These are phyloP conservation scores for Aspergillus sp. DNA, from an alignment of 2,329 filamentous ascomycete species.

Conservation along the genomic window DNA sequence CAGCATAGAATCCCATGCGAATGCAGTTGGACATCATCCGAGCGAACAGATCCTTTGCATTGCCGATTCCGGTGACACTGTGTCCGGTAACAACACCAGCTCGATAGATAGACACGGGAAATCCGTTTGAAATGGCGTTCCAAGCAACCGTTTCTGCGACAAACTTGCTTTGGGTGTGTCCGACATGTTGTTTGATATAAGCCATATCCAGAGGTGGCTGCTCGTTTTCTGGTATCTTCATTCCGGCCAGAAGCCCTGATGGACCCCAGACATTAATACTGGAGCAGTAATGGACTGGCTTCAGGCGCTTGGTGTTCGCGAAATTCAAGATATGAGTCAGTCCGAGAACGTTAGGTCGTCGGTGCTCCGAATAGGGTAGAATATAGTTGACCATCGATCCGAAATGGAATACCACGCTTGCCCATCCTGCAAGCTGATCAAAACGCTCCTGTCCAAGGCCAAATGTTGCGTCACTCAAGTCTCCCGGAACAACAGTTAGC, in stretches of 20 bases:
- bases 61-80: slow-evolving; percentile 10
- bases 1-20: slow-evolving; percentile 9
- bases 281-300: background rate
- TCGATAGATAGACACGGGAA: slow-evolving; percentile 14
- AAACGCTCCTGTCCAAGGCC: slow-evolving; percentile 2
- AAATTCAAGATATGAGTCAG: slow-evolving; percentile 2
- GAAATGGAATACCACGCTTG: slow-evolving; percentile 9
- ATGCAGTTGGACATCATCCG: slow-evolving; percentile 12
- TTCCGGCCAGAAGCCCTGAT: background rate
- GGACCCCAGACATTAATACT: background rate
- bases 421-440: background rate
- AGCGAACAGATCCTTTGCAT: slow-evolving; percentile 10
- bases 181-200: slow-evolving; percentile 4
- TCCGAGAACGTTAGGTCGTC: slow-evolving; percentile 4
- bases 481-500: slow-evolving; percentile 2
- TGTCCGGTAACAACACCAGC: slow-evolving; percentile 13
- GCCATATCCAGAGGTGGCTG: slow-evolving; percentile 1
- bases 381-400: slow-evolving; percentile 6
- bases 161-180: slow-evolving; percentile 16
- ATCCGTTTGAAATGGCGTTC: slow-evolving; percentile 11
- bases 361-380: slow-evolving; percentile 4
- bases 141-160: slow-evolving; percentile 15
- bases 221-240: slow-evolving; percentile 5
- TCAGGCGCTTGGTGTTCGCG: background rate
- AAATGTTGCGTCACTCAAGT: slow-evolving; percentile 2